Evolutionary conservation across 768 basidiomycete genomes (phyloP), one percentile per base, ranked within the genome.

Genomic region (Ramaria sp.): DNA sequence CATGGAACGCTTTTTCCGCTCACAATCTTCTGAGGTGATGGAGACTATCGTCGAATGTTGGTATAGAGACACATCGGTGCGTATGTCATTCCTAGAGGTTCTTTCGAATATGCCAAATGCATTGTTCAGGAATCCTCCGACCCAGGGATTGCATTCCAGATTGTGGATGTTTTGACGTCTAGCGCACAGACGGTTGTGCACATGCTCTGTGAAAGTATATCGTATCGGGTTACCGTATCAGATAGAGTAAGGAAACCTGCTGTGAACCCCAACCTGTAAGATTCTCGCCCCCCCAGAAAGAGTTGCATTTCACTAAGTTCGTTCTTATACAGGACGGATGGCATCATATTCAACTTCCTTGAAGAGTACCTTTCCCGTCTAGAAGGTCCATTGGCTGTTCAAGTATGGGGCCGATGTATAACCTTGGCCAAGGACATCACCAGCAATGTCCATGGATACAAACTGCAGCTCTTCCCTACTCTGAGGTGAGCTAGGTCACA

Each of bases 341-440:
- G 70, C 3, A 73, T 75, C 15, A 62, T 92, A n/a, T 92, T 90
- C 73, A 78, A 75, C 28, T 98, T 97, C 65, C 71, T 98, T 44
- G 92, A 97, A 63, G 81, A 81, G 52, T 98, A 98, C 63, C 65
- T 97, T 27, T 70, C 70, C 16, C 79, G 83, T 9, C 67, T 98
- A 39, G 96, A 98, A 66, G 90, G 91, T 0, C 90, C 96, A 0
- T 71, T 96, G 34, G 94, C 90, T 3, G 74, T 93, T 10, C 96
- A 98, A 69, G 87, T 97, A 18, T 98, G 95, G 95, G 67, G 71
- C 41, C 78, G 88, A 18, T 84, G 83, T 62, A 71, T 89, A 58
- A 78, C 82, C 48, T 71, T 97, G 41, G 78, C 82, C 6, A 89
- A 85, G 62, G 94, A 97, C 22, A 66, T 95, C 20, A 67, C 79